Evolutionary conservation across 2,329 filamentous ascomycete genomes (phyloP), one percentile per base, ranked within the genome.

Genomic region (Cladosporium sp.): DNA sequence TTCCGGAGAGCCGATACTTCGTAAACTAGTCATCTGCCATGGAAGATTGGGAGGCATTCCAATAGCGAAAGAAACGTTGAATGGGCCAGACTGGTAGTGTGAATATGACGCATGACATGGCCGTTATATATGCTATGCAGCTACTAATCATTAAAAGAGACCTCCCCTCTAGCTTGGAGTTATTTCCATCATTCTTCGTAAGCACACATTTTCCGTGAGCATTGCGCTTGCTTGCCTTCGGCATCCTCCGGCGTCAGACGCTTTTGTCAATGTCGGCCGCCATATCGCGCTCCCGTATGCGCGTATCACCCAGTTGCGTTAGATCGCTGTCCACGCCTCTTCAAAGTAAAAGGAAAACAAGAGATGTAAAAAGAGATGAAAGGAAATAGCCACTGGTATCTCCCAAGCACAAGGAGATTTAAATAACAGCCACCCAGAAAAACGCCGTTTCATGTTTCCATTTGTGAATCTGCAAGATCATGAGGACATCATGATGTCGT

Each of bases 401-500:
- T 48, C 19, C 45, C 10, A 19, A n/a, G 8, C 25, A 9, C 7
- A 19, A 48, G n/a, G 44, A 48, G 28, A 35, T 35, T 34, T 19
- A 0, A 9, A 13, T 12, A 17, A 20, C 17, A 10, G 15, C 36
- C 36, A 39, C 17, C 36, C 15, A 35, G 15, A 17, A 28, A 45
- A 45, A 25, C 13, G 7, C 24, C 17, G 8, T 7, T 34, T 10
- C 28, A 35, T 20, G 17, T 7, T 15, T 35, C 13, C 45, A 15
- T 25, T 25, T 32, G 28, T 35, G n/a, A 22, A 2, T 45, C 22
- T 45, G 6, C 17, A n/a, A 25, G n/a, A 35, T 50, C 32, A 22
- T 24, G 47, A 37, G 24, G 40, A 32, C 9, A 35, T 20, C 37
- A 57, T 55, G 34, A 55, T 35, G 32, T 55, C 54, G 49, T 48